Conservation (phyloP, 805 yeast genomes). For the Torulaspora franciscae region DNA sequence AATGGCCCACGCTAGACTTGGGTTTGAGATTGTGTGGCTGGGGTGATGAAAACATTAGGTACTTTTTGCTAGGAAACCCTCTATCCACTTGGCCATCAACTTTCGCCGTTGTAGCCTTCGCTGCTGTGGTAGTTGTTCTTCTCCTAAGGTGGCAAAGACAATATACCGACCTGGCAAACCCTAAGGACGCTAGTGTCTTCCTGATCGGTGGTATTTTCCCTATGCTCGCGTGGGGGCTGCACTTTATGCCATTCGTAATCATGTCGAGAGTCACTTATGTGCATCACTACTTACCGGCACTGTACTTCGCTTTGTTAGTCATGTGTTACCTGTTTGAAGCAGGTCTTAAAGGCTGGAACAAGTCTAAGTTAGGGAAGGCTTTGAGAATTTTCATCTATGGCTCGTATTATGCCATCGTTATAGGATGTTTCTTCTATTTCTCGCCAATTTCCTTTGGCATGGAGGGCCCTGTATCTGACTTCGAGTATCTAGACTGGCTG, state of each 20-base stretch:
- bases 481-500: constrained; percentile 46
- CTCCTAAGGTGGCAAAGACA: constrained; percentile 83
- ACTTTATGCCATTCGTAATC: constrained; percentile 66
- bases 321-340: constrained; percentile 51
- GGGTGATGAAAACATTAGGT: constrained; percentile 59
- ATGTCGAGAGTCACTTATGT: constrained; percentile 87
- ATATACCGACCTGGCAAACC: constrained; percentile 50
- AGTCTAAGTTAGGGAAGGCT: constrained; percentile 25
- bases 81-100: constrained; percentile 75
- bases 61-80: constrained; percentile 71
- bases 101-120: constrained; percentile 53
- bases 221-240: constrained; percentile 76
- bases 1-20: constrained; percentile 74
- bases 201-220: constrained; percentile 74
- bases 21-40: constrained; percentile 80
- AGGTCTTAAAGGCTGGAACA: constrained; percentile 33
- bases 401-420: constrained; percentile 40
- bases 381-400: constrained; percentile 37
- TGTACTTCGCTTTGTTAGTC: constrained; percentile 66
- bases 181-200: constrained; percentile 47
- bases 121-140: constrained; percentile 42
- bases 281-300: constrained; percentile 80
- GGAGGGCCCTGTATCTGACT: constrained; percentile 43
- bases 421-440: constrained; percentile 55
- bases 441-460: constrained; percentile 65